These are phyloP conservation scores for Saururus chinensis DNA, from an alignment of 164 flowering plant species.

Conservation along the genomic window DNA sequence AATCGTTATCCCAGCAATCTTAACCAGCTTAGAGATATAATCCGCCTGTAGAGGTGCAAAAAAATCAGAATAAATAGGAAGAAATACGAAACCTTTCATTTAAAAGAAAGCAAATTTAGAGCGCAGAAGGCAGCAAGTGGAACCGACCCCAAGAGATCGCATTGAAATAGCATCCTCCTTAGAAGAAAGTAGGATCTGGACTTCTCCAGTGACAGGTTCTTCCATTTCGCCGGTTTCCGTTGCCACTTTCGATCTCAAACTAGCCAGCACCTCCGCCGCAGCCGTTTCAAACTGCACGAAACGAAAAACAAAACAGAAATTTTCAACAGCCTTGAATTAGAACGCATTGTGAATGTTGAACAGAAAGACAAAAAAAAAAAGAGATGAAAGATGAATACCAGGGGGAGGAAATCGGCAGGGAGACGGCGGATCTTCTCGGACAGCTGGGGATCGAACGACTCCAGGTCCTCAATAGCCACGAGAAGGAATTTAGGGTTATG, in stretches of 20 bases:
- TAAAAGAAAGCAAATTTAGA: background rate
- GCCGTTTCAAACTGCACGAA: constrained; percentile 77
- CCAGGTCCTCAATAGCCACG: constrained; percentile 69
- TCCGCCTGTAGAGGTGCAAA: constrained; percentile 16
- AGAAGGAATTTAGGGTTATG: constrained; percentile 53
- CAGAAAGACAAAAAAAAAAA: background rate
- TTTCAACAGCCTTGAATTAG: too few relatives aligned
- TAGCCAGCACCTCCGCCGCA: constrained; percentile 66
- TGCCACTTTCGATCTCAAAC: constrained; percentile 61
- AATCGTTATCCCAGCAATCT: constrained; percentile 84
- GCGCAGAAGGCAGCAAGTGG: background rate
- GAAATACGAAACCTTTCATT: background rate
- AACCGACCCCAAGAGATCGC: constrained; percentile 82
- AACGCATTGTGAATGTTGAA: background rate
- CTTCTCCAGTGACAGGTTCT: constrained; percentile 66
- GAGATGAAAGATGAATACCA: constrained; percentile 9
- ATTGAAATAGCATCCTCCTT: constrained; percentile 79
- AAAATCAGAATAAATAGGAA: background rate
- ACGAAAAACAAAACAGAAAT: too few relatives aligned
- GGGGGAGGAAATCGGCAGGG: constrained; percentile 83
- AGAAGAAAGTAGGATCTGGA: constrained; percentile 76
- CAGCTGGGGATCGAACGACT: constrained; percentile 64
- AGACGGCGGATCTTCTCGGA: constrained; percentile 63
- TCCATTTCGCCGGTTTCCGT: constrained; percentile 81
- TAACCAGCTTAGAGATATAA: constrained; percentile 77